Percentiles rank a stretch among this genome's conserved stretches.
Conservation (phyloP, 331 rosid species). For the Acacia concinna region DNA sequence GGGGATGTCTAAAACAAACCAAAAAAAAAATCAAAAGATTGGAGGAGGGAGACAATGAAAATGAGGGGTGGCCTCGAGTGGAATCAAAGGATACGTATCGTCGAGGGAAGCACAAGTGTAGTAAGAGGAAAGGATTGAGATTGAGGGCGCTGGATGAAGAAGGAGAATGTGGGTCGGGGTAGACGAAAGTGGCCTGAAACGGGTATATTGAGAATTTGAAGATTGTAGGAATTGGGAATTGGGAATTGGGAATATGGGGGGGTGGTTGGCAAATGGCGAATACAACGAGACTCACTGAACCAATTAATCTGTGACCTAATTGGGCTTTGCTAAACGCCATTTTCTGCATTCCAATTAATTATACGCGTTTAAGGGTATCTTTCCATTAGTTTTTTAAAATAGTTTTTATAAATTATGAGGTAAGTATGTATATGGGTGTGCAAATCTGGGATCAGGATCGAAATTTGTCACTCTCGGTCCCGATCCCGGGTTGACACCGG, state of each 20-base stretch:
- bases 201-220: neutral
- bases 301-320: neutral
- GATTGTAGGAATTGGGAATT: neutral
- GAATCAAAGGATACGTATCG: slow-evolving; percentile 1
- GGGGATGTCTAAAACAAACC: neutral
- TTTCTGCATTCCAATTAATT: neutral
- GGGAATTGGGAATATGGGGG: neutral
- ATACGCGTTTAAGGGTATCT: neutral
- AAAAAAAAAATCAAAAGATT: neutral
- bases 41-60: neutral
- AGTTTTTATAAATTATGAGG: too few species aligned
- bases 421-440: too few species aligned
- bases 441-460: too few species aligned
- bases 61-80: neutral
- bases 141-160: neutral
- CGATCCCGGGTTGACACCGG: too few species aligned
- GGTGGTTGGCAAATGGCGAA: neutral
- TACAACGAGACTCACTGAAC: neutral
- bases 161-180: neutral
- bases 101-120: neutral
- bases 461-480: too few species aligned
- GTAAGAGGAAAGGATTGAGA: neutral
- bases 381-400: too few species aligned
- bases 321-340: neutral
- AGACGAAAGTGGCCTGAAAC: neutral